phyloP scores from a whole-genome alignment of 1,284 basidiomycete genomes.

The Heterobasidion parviporum region DNA sequence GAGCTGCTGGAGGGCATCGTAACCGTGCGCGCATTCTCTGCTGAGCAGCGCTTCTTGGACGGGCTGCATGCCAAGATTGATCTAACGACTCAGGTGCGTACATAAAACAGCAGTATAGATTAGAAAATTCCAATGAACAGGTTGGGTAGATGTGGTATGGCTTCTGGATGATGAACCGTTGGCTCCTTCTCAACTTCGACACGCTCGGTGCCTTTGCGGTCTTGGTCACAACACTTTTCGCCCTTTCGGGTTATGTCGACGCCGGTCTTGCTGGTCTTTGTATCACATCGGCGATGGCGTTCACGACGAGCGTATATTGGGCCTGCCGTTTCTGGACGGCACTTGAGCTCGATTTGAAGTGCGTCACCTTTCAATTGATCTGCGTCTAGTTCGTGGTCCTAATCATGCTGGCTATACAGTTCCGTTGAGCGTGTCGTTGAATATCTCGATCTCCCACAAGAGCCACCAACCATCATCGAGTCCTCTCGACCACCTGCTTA shows the following conservation, averaged over 20 bases:
- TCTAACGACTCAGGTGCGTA: constrained; percentile 47
- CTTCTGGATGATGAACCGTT: constrained; percentile 78
- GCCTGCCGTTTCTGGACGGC: constrained; percentile 55
- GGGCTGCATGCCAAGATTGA: constrained; percentile 62
- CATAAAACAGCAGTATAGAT: neutral
- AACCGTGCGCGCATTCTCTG: constrained; percentile 86
- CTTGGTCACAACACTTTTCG: constrained; percentile 65
- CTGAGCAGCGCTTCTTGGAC: constrained; percentile 73
- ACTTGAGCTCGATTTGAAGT: constrained; percentile 64
- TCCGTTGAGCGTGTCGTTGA: constrained; percentile 84
- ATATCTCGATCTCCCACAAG: constrained; percentile 83
- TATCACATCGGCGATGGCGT: constrained; percentile 71
- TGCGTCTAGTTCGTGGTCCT: neutral
- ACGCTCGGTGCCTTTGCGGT: constrained; percentile 58
- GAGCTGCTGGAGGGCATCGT: constrained; percentile 77
- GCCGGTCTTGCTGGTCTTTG: constrained; percentile 81
- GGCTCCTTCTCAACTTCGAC: constrained; percentile 75
- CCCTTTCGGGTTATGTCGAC: constrained; percentile 57
- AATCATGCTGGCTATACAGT: constrained; percentile 27
- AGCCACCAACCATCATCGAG: constrained; percentile 68
- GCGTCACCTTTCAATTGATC: constrained; percentile 14
- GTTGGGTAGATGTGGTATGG: constrained; percentile 60
- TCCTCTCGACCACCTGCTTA: constrained; percentile 69
- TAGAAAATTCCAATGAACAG: neutral
- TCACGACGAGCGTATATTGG: constrained; percentile 58